phyloP scores from a whole-genome alignment of 345 rosid species.

The Odontarrhena argentea region DNA sequence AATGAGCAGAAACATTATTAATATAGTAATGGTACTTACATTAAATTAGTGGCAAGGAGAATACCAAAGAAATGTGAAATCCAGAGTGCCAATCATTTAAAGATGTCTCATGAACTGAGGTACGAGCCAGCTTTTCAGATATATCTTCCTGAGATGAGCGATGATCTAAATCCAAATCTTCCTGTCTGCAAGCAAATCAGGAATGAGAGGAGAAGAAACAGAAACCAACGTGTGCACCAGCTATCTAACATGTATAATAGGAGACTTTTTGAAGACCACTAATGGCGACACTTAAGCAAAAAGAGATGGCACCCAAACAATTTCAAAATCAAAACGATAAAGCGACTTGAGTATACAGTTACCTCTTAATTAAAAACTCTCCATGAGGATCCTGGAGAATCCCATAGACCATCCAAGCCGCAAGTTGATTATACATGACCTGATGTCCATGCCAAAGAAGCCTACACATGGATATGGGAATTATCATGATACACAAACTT shows the following conservation, averaged over 20 bases:
- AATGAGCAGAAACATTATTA: constrained; percentile 34
- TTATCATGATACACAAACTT: not conserved
- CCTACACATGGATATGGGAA: constrained; percentile 47
- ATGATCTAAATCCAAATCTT: constrained; percentile 64
- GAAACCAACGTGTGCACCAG: constrained; percentile 23
- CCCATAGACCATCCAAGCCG: constrained; percentile 96
- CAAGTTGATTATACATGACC: constrained; percentile 92
- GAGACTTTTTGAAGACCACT: constrained; percentile 1
- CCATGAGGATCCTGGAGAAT: constrained; percentile 93
- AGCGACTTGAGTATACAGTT: constrained; percentile 3
- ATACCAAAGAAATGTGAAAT: constrained; percentile 88
- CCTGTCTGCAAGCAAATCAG: constrained; percentile 64
- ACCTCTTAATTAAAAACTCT: constrained; percentile 91
- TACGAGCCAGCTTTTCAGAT: constrained; percentile 62
- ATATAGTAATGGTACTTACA: not conserved
- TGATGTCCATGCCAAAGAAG: constrained; percentile 99
- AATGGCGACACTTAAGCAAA: not conserved
- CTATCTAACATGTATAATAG: not conserved
- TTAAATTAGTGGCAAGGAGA: constrained; percentile 14
- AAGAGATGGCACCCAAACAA: not conserved
- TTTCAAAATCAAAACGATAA: not conserved
- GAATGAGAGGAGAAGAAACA: constrained; percentile 16
- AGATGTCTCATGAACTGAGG: constrained; percentile 74
- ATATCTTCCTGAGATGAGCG: constrained; percentile 60
- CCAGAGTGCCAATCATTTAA: constrained; percentile 96